Evolutionary conservation across 495 filamentous ascomycete genomes (phyloP).

Genomic region (Aspergillus ostianus): DNA sequence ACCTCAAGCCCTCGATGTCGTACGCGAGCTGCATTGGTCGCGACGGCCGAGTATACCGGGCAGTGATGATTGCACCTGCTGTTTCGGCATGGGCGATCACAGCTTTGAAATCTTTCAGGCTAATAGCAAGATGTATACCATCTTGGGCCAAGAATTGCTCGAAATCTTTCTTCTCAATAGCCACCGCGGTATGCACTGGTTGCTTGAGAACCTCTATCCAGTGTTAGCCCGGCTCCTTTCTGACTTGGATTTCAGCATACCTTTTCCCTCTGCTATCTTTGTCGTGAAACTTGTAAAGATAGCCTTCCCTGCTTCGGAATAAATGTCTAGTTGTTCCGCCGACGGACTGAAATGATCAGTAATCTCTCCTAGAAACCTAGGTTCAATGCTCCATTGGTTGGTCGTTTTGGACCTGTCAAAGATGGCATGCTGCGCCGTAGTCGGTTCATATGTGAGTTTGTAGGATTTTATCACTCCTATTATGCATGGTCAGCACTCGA

Average conservation of each 20-base stretch:
- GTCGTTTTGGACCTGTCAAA: conserved; percentile 69
- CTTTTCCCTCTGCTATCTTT: conserved; percentile 79
- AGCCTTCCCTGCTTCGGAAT: conserved; percentile 63
- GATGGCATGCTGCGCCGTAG: conserved; percentile 77
- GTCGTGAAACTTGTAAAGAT: conserved; percentile 96
- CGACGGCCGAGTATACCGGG: conserved; percentile 76
- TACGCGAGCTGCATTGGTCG: conserved; percentile 85
- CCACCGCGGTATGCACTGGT: conserved; percentile 87
- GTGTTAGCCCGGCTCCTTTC: conserved; percentile 11
- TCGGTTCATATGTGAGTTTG: conserved; percentile 83
- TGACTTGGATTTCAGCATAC: conserved; percentile 38
- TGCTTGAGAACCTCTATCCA: conserved; percentile 80
- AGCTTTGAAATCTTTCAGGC: conserved; percentile 91
- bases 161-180: conserved; percentile 84
- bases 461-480: conserved; percentile 88
- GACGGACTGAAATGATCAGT: conserved; percentile 88
- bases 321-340: conserved; percentile 89
- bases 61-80: conserved; percentile 64
- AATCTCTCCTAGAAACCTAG: conserved; percentile 74
- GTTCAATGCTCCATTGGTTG: conserved; percentile 78
- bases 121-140: conserved; percentile 81
- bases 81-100: conserved; percentile 82
- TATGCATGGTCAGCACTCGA: conserved; percentile 10
- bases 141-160: conserved; percentile 76
- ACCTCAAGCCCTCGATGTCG: conserved; percentile 66